phyloP scores from a whole-genome alignment of 1,284 basidiomycete genomes.

The Peniophora sp. region DNA sequence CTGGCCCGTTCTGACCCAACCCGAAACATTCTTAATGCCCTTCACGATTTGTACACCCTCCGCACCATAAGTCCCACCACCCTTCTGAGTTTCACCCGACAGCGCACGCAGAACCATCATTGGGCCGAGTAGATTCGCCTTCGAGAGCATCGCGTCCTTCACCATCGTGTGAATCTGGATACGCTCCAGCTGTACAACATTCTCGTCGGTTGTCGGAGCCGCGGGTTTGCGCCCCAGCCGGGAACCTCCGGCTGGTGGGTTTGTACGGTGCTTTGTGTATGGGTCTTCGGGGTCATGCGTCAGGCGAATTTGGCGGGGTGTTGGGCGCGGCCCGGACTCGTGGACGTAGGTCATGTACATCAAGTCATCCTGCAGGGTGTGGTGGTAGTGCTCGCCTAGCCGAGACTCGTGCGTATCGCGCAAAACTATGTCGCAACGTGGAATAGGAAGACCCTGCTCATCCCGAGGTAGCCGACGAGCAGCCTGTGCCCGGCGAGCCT shows the following conservation, averaged over 20 bases:
- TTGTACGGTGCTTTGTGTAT: conserved; percentile 68
- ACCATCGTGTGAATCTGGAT: conserved; percentile 83
- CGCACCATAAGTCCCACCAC: conserved; percentile 59
- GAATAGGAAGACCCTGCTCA: conserved; percentile 51
- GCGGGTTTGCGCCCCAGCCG: conserved; percentile 59
- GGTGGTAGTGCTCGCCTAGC: conserved; percentile 79
- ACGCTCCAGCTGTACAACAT: conserved; percentile 72
- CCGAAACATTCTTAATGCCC: conserved; percentile 75
- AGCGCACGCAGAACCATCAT: conserved; percentile 87
- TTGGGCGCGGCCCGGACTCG: conserved; percentile 42
- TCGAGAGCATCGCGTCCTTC: conserved; percentile 72
- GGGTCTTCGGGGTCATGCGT: conserved; percentile 74
- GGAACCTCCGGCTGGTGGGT: conserved; percentile 68
- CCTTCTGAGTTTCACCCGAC: conserved; percentile 72
- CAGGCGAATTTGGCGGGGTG: conserved; percentile 52
- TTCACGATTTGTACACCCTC: conserved; percentile 77
- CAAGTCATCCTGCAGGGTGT: conserved; percentile 78
- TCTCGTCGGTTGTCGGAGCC: conserved; percentile 54
- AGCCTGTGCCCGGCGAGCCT: conserved; percentile 24
- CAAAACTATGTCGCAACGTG: conserved; percentile 53
- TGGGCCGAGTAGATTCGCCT: conserved; percentile 72
- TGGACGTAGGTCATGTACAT: conserved; percentile 96
- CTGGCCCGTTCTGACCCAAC: conserved; percentile 81
- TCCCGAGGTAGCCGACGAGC: conserved; percentile 36
- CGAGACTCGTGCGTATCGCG: conserved; percentile 74